Conservation (phyloP, 768 basidiomycete genomes). For the Leccinum sublutescens region DNA sequence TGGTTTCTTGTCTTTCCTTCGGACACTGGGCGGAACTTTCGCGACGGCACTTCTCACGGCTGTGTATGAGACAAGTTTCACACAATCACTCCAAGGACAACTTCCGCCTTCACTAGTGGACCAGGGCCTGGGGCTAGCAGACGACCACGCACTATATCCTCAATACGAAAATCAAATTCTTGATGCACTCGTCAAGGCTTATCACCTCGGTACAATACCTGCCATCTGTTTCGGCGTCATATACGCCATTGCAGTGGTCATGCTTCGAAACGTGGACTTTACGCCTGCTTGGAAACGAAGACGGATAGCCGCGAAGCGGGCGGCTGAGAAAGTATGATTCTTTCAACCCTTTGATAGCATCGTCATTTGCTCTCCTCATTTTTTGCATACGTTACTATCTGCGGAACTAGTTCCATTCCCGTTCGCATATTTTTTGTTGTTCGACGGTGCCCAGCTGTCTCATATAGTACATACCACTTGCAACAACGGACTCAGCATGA, state of each 20-base stretch:
- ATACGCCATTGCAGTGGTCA: constrained; percentile 31
- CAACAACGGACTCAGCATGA: constrained; percentile 13
- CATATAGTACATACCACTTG: constrained; percentile 1
- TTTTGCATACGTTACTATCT: constrained; percentile 23
- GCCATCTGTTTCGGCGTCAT: constrained; percentile 34
- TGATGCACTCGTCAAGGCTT: constrained; percentile 32
- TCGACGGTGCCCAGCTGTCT: neutral
- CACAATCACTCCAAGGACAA: constrained; percentile 26
- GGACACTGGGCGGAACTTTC: constrained; percentile 35
- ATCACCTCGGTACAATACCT: constrained; percentile 35
- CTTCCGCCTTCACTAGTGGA: constrained; percentile 29
- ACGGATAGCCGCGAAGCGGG: constrained; percentile 28
- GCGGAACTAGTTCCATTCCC: constrained; percentile 6
- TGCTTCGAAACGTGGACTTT: constrained; percentile 34
- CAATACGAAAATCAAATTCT: constrained; percentile 34
- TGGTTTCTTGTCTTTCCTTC: constrained; percentile 36
- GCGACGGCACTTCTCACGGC: constrained; percentile 37
- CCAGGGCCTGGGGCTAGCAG: constrained; percentile 33
- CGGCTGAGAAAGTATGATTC: constrained; percentile 21
- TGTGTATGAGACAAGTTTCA: constrained; percentile 33
- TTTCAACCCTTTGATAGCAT: constrained; percentile 16
- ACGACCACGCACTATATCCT: constrained; percentile 30
- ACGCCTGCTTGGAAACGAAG: constrained; percentile 32
- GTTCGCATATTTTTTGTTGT: constrained; percentile 2
- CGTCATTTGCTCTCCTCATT: constrained; percentile 9